phyloP scores from a whole-genome alignment of 306 rosid species.

The Acacia crassicarpa region DNA sequence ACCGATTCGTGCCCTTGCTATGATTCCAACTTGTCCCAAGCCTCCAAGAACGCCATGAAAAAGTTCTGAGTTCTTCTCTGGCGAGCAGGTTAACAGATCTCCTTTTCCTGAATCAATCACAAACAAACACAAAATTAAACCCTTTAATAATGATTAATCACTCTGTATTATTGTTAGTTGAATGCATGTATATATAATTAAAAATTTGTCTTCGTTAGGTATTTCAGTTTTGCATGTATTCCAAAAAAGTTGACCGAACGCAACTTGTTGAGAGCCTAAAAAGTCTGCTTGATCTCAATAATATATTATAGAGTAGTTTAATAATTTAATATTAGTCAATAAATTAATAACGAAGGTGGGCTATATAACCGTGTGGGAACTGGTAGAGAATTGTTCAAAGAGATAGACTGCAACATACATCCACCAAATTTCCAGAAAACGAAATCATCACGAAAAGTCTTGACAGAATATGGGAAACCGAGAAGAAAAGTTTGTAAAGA shows the following conservation, averaged over 20 bases:
- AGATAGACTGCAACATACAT: constrained; percentile 9
- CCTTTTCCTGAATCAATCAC: constrained; percentile 54
- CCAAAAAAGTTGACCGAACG: constrained; percentile 20
- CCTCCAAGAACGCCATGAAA: constrained; percentile 79
- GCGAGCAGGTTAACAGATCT: constrained; percentile 63
- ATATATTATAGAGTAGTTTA: background rate
- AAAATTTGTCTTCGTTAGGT: background rate
- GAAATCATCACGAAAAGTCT: background rate
- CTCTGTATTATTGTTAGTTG: background rate
- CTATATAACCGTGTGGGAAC: constrained; percentile 38
- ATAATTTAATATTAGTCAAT: background rate
- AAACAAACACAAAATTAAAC: background rate
- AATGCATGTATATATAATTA: constrained; percentile 33
- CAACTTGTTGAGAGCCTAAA: constrained; percentile 16
- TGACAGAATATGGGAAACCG: background rate
- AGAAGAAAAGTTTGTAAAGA: background rate
- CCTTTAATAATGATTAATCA: background rate
- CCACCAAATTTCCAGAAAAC: constrained; percentile 17
- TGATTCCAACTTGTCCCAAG: constrained; percentile 76
- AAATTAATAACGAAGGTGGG: background rate
- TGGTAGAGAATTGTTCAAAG: constrained; percentile 37
- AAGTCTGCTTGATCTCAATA: background rate
- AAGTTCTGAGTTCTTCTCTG: constrained; percentile 51
- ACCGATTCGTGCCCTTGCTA: constrained; percentile 68
- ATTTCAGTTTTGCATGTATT: background rate